Evolutionary conservation across 345 rosid species (phyloP), one percentile per base, ranked within the genome.

Genomic region (Gossypium anomalum): DNA sequence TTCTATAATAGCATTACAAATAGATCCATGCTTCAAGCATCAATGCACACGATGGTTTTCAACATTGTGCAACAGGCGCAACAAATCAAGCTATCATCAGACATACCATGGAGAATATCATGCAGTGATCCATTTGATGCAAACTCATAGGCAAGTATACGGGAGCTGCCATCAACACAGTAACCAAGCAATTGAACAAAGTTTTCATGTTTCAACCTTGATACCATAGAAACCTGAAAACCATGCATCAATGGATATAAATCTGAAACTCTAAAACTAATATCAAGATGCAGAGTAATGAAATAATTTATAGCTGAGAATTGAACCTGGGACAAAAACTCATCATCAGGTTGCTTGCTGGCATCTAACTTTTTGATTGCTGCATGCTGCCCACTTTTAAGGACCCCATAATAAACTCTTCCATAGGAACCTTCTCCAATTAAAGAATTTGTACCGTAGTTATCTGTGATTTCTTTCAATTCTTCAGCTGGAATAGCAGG

Each of bases 381-480:
- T 57, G 91, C 81, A 85, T 84, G 84, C 73, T 79, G 87, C 63
- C 78, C 78, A 34, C 81, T 83, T 65, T 73, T 78, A 62, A 81
- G 84, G 13, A 84, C 78, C 34, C 89, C 89, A 77, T 89, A 84
- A 62, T 80, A 87, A 2, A 91, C 94, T 80, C 89, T 89, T 47
- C 93, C 97, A 8, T 86, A 91, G 0, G 97, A 91, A 53, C 97
- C 97, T 81, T 91, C 97, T 53, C 97, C 97, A 47, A 91, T 89
- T 81, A 91, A 86, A 57, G 85, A 69, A 77, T 45, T 70, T 0
- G 86, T 47, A 29, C 84, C 88, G 73, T 83, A 90, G 74, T 89
- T 86, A 9, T 85, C 86, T 0, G 96, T 87, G 38, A 88, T 78
- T 77, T 89, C 96, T 78, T 79, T 87, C 51, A 90, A 73, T 73